A percentile compares a stretch with the other conserved stretches of the same genome.
phyloP scores from a whole-genome alignment of 805 yeast species.

The Metschnikowia noctiluminum region DNA sequence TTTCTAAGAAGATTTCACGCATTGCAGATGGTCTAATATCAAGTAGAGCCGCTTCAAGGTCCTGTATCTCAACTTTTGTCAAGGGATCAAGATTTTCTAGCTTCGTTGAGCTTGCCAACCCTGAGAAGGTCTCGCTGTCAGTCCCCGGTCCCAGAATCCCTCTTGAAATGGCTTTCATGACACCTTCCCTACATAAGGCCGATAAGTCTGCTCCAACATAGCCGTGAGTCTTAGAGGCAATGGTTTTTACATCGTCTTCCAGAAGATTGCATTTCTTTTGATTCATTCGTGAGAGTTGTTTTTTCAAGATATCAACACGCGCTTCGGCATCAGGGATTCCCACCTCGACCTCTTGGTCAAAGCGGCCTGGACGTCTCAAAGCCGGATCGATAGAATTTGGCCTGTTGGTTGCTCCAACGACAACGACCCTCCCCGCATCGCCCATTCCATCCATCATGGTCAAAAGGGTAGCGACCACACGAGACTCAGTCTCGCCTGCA shows the following conservation, averaged over 20 bases:
- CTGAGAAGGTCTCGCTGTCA: constrained; percentile 2
- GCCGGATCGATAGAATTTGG: constrained; percentile 70
- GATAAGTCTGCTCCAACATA: constrained; percentile 95
- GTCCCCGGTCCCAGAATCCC: constrained; percentile 33
- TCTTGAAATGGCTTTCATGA: constrained; percentile 73
- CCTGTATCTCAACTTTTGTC: constrained; percentile 49
- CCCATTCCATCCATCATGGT: constrained; percentile 81
- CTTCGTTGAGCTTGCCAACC: not conserved
- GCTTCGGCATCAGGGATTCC: constrained; percentile 89
- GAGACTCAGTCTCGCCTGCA: constrained; percentile 82
- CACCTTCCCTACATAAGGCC: constrained; percentile 85
- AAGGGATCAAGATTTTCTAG: constrained; percentile 19
- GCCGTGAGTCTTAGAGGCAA: constrained; percentile 87
- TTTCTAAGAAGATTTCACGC: constrained; percentile 91
- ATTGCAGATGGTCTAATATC: constrained; percentile 95
- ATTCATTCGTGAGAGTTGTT: constrained; percentile 57
- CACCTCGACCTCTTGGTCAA: constrained; percentile 85
- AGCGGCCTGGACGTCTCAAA: constrained; percentile 80
- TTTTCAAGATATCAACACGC: constrained; percentile 65
- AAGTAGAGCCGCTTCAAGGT: constrained; percentile 67
- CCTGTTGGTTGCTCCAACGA: constrained; percentile 72
- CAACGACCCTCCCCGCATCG: constrained; percentile 59
- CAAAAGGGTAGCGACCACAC: constrained; percentile 85
- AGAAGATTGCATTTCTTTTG: constrained; percentile 44
- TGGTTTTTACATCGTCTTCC: constrained; percentile 50